Evolutionary conservation across 2,329 filamentous ascomycete species (phyloP), one percentile per base, ranked within the genome.

Genomic region (Aureobasidium sp.): DNA sequence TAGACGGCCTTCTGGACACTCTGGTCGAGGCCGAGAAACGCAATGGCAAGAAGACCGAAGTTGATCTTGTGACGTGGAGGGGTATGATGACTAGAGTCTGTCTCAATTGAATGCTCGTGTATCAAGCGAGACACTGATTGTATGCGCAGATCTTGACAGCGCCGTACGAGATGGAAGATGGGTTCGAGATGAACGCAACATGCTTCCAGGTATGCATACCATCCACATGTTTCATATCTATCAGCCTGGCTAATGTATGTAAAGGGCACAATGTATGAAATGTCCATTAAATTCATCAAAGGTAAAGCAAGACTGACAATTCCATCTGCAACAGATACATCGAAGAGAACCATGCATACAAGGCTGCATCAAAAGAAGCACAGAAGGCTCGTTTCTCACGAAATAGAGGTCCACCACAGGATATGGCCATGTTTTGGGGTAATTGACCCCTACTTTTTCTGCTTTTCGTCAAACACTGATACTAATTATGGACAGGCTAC

Each of bases 181-280:
- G 88, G 85, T 97, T 96, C 69, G 89, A 95, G 73, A 96, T 99
- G 91, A 96, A 97, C 72, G 93, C 91, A 54, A 97, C 93, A 2
- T 80, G 86, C 55, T 94, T 91, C 70, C 88, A 97, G 79, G 92
- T 94, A 76, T 73, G 84, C 67, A 68, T 47, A 49, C 55, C 64
- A 65, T 21, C n/a, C 6, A 1, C 1, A 41, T 27, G 1, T 21
- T 13, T 8, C 7, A 36, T 61, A 54, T 59, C 49, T 1, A 69
- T 6, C 4, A 5, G 36, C 14, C 5, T 59, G n/a, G 47, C 61
- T 50, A 57, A 59, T 21, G 21, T 61, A n/a, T 36, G 39, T 61
- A 1, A 73, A 84, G 81, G 80, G 75, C n/a, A 82, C 81, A 61
- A 81, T 84, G 81, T 83, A 74, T 69, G 72, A 70, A 62, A 55